phyloP scores from a whole-genome alignment of 768 basidiomycete species.

The Mycena galopus region DNA sequence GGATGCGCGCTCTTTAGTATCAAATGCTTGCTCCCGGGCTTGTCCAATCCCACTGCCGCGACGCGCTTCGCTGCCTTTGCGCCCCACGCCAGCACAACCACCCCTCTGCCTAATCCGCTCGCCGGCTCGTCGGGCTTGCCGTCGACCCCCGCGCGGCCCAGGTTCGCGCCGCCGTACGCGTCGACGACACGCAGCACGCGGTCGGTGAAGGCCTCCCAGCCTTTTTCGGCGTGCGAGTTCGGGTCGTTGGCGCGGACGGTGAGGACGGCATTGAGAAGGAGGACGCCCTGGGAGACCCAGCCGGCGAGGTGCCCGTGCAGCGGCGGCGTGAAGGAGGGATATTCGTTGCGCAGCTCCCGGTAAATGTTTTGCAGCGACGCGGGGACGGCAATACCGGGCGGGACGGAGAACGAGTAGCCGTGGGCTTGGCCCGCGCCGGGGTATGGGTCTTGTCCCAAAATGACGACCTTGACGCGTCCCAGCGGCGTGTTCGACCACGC shows the following conservation, averaged over 20 bases:
- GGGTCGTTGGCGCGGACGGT: slow-evolving; percentile 85
- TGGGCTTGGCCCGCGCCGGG: slow-evolving; percentile 87
- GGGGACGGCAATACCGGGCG: slow-evolving; percentile 77
- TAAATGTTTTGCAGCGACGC: slow-evolving; percentile 93
- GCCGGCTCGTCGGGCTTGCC: slow-evolving; percentile 41
- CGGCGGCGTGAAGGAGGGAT: slow-evolving; percentile 83
- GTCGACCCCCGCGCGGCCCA: slow-evolving; percentile 51
- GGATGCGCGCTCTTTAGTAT: slow-evolving; percentile 62
- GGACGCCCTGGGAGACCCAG: slow-evolving; percentile 90
- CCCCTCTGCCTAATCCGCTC: slow-evolving; percentile 74
- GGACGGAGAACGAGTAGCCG: slow-evolving; percentile 93
- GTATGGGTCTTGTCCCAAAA: slow-evolving; percentile 93
- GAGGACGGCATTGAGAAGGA: slow-evolving; percentile 93
- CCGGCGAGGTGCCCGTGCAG: slow-evolving; percentile 85
- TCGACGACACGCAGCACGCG: slow-evolving; percentile 82
- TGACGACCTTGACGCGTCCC: slow-evolving; percentile 87
- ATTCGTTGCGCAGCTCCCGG: slow-evolving; percentile 85
- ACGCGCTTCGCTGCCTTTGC: slow-evolving; percentile 88
- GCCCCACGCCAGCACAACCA: slow-evolving; percentile 91
- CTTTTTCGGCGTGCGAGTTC: slow-evolving; percentile 85
- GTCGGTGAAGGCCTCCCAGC: slow-evolving; percentile 94
- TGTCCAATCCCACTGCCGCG: slow-evolving; percentile 67
- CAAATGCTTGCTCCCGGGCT: slow-evolving; percentile 78
- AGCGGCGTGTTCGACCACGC: slow-evolving; percentile 93
- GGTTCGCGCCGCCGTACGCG: slow-evolving; percentile 80